Evolutionary conservation across 2,329 filamentous ascomycete species (phyloP), one percentile per base, ranked within the genome.

Genomic region (Aspergillus niger): DNA sequence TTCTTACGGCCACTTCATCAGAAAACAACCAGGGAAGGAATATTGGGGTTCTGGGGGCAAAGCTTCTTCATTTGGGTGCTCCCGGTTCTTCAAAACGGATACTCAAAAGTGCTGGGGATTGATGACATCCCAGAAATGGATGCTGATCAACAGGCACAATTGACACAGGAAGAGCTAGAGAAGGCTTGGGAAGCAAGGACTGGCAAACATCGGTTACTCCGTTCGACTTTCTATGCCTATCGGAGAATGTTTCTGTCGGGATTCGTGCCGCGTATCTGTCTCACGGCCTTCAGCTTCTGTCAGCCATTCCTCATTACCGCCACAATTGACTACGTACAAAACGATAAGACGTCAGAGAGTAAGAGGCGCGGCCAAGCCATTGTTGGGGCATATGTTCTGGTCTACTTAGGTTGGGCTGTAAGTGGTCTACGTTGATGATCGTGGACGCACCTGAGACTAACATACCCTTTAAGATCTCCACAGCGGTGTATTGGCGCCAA

Each of bases 401-500:
- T 73, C 2, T 77, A 76, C 54, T 30, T 69, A n/a, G 70, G 69
- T 1, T 66, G 72, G n/a, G 72, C 71, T 11, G 67, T 75, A 55
- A 24, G 66, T 39, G 3, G 3, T 47, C 20, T 15, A n/a, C 8
- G 13, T 1, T 8, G 2, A 10, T 48, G 1, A 13, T 48, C 3
- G 3, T 5, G 4, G 13, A 17, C 5, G 7, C 5, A 11, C 15
- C 13, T 1, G 5, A 3, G 32, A 28, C 43, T 13, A 32, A 44
- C 11, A 3, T 22, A 6, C 22, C 11, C 8, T 17, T 26, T 32
- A 22, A 71, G 70, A 22, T 70, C 2, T 67, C 64, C 1, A 70
- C 68, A 1, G 65, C 65, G 5, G 41, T 61, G 4, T 72, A 70
- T 30, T 62, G 66, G 44, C 71, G 75, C 60, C 64, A 67, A 28